phyloP scores from a whole-genome alignment of 2,329 filamentous ascomycete species.

The Coniochaeta prunicola region DNA sequence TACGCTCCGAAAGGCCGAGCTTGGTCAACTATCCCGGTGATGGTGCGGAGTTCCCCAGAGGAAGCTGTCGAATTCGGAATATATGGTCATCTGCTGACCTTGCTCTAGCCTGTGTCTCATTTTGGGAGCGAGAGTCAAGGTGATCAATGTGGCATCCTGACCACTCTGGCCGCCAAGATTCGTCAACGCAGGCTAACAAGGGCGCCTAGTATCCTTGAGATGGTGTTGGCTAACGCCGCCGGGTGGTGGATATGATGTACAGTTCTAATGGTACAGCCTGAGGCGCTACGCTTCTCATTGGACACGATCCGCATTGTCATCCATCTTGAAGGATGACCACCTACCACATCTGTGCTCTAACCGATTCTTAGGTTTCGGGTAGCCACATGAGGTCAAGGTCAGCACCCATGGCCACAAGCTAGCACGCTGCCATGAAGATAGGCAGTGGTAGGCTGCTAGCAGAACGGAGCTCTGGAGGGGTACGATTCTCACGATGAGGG shows the following conservation, averaged over 20 bases:
- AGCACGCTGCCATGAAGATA: slow-evolving; percentile 1
- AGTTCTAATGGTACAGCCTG: too few relatives aligned
- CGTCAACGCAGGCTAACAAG: not conserved
- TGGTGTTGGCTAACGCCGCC: not conserved
- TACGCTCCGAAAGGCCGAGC: not conserved
- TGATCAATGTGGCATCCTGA: not conserved
- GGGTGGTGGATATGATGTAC: not conserved
- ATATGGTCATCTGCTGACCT: not conserved
- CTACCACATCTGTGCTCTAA: slow-evolving; percentile 3
- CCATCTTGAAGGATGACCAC: not conserved
- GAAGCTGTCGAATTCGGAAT: not conserved
- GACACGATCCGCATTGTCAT: not conserved
- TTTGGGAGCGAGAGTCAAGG: not conserved
- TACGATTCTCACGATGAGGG: not conserved
- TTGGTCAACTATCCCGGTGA: not conserved
- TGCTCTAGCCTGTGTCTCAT: not conserved
- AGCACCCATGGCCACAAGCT: slow-evolving; percentile 13
- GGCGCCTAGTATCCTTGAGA: not conserved
- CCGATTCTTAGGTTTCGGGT: slow-evolving; percentile 11
- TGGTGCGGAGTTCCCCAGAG: not conserved
- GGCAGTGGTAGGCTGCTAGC: not conserved
- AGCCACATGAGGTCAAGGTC: slow-evolving; percentile 20
- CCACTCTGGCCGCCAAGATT: not conserved
- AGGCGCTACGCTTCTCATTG: not conserved
- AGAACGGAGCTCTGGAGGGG: not conserved